Evolutionary conservation across 176 grass and related monocot genomes (phyloP).

Genomic region (Oryza nivara): DNA sequence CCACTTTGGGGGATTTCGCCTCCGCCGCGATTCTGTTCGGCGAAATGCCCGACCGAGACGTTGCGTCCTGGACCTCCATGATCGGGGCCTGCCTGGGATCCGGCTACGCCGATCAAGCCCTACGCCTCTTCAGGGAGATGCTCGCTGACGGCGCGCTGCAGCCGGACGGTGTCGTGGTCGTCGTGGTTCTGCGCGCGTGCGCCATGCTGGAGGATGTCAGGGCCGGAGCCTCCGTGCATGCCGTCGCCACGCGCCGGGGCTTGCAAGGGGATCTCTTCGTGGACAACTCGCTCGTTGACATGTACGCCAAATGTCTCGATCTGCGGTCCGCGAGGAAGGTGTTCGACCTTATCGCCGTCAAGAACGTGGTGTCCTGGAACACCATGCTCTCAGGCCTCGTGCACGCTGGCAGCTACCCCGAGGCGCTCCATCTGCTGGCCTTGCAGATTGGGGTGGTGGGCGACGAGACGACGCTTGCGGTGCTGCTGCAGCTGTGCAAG

Average conservation of each 20-base stretch:
- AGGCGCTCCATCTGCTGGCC: constrained; percentile 30
- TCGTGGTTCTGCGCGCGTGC: neutral
- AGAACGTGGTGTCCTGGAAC: constrained; percentile 66
- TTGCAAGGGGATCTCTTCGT: constrained; percentile 2
- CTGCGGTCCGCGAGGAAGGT: neutral
- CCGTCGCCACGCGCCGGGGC: neutral
- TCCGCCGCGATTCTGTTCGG: neutral
- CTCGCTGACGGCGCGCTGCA: neutral
- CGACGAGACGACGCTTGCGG: constrained; percentile 48
- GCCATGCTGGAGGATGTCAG: neutral
- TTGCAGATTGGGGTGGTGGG: neutral
- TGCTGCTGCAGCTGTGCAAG: constrained; percentile 59
- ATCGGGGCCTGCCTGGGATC: neutral
- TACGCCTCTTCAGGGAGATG: neutral
- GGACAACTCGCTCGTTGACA: neutral
- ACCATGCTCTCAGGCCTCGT: constrained; percentile 56
- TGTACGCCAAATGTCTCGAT: neutral
- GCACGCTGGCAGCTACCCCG: constrained; percentile 4
- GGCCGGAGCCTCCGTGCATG: neutral
- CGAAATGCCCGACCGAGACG: neutral
- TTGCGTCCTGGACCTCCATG: constrained; percentile 3
- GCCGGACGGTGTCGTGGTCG: neutral
- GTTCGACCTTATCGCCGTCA: constrained; percentile 13
- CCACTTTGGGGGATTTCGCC: neutral
- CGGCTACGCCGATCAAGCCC: neutral